Conservation (phyloP, 805 yeast species). For the Metschnikowia kofuensis region DNA sequence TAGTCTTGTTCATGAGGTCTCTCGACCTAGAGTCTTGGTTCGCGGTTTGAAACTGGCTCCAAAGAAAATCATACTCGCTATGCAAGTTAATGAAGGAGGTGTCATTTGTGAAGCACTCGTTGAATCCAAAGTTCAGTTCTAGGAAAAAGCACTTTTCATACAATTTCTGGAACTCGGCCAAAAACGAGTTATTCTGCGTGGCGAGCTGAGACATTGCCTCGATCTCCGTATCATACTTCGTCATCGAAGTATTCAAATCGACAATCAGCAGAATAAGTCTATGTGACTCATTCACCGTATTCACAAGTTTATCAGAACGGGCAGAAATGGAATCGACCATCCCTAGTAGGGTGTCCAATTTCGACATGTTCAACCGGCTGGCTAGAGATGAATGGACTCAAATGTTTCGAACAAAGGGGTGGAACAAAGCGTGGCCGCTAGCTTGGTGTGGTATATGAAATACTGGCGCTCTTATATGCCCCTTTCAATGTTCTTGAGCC, state of each 20-base stretch:
- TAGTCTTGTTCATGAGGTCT: neutral
- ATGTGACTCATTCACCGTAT: conserved; percentile 23
- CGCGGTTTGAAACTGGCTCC: conserved; percentile 16
- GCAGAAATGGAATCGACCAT: conserved; percentile 31
- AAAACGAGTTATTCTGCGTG: conserved; percentile 21
- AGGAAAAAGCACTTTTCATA: conserved; percentile 31
- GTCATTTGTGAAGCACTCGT: conserved; percentile 32
- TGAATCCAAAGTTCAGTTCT: conserved; percentile 30
- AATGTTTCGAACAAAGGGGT: too few relatives aligned
- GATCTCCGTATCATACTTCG: conserved; percentile 27
- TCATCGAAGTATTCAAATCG: conserved; percentile 20
- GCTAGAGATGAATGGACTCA: too few relatives aligned
- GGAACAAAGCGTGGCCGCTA: too few relatives aligned
- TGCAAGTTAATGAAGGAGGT: conserved; percentile 28
- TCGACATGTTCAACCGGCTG: conserved; percentile 15
- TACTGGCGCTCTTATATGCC: too few relatives aligned
- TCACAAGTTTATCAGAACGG: conserved; percentile 25
- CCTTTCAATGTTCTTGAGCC: conserved; percentile 14
- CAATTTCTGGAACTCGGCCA: conserved; percentile 28
- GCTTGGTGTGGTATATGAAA: too few relatives aligned
- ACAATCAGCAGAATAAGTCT: conserved; percentile 22
- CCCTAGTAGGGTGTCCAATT: conserved; percentile 29
- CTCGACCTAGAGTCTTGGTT: neutral
- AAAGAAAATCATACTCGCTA: conserved; percentile 27
- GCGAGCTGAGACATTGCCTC: conserved; percentile 26